Conservation (phyloP, 345 rosid species). For the Moringa oleifera region DNA sequence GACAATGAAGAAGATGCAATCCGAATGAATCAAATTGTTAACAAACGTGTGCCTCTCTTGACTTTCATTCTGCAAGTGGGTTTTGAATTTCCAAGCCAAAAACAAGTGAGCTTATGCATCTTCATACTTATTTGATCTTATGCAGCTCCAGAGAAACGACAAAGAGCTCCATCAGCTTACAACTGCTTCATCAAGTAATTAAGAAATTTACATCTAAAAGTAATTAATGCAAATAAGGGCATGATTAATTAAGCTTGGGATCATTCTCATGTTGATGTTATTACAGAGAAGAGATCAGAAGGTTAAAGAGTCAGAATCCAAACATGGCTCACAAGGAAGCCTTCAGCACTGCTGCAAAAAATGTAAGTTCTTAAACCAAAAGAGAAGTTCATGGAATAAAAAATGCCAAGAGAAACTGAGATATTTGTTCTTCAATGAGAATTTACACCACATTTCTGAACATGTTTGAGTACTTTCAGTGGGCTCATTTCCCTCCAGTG, state of each 20-base stretch:
- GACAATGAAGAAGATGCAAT: constrained; percentile 60
- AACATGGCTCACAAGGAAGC: constrained; percentile 96
- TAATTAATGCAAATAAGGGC: neutral
- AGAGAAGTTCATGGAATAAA: neutral
- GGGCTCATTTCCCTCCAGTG: constrained; percentile 86
- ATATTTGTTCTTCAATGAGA: neutral
- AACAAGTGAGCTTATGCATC: too few species aligned
- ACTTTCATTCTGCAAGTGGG: neutral
- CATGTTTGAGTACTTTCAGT: constrained; percentile 41
- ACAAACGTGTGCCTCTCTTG: constrained; percentile 61
- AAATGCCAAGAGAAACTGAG: neutral
- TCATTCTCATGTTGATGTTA: neutral
- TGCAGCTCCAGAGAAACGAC: constrained; percentile 95
- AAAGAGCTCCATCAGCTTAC: constrained; percentile 95
- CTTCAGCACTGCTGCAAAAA: constrained; percentile 95
- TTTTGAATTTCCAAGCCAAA: neutral
- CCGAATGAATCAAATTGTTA: constrained; percentile 50
- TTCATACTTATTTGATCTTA: neutral
- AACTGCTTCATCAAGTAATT: constrained; percentile 91
- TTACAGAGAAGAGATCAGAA: constrained; percentile 89
- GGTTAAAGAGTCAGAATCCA: constrained; percentile 92
- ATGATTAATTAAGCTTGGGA: neutral
- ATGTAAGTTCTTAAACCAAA: constrained; percentile 34
- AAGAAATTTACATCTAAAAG: neutral
- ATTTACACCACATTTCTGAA: constrained; percentile 1